Base-by-base conservation (phyloP, 495 filamentous ascomycete genomes). In the Terfezia claveryi region DNA sequence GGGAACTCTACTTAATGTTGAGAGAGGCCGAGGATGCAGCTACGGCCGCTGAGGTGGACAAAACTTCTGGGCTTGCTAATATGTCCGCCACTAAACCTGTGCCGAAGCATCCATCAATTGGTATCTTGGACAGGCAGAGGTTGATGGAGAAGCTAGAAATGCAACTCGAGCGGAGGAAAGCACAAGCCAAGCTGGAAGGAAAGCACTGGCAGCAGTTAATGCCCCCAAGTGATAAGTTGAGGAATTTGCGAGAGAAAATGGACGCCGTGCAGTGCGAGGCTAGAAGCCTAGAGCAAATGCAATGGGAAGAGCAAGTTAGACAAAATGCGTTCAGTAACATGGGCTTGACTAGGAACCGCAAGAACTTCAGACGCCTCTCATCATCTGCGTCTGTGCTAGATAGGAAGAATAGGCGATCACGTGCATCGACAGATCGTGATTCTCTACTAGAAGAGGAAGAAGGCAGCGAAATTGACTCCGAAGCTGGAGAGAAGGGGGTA, bases 1-100 rank as follows among this genome's bases (percentile, higher is more conserved):
- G 91, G 62, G 91, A 98, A 70, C 71, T 98, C 10, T 98, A 96
- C 69, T 81, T 98, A 41, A 98, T 98, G 91, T 82, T 98, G 52
- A 79, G 92, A 54, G 91, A 98, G 69, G 91, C 91, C 36, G 91
- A 98, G 68, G 91, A 98, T 66, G 84, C 92, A 58, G 89, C 91
- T 41, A 87, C 86, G 63, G 85, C 85, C 51, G 83, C 81, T 58
- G 88, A 88, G 69, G 71, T 74, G 49, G 68, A 69, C 38, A 72
- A 72, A 55, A 73, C 71, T 17, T n/a, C n/a, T 12, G 50, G 50
- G 12, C 50, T 51, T 23, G 16, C n/a, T 12, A 32, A 51, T 27
- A 51, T 51, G 50, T 17, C n/a, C 12, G 50, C 16, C 11, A 5
- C 41, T 46, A 46, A 46, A 14, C 14, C 12, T 46, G 17, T 14